phyloP scores from a whole-genome alignment of 345 rosid species.

The Alliaria petiolata region DNA sequence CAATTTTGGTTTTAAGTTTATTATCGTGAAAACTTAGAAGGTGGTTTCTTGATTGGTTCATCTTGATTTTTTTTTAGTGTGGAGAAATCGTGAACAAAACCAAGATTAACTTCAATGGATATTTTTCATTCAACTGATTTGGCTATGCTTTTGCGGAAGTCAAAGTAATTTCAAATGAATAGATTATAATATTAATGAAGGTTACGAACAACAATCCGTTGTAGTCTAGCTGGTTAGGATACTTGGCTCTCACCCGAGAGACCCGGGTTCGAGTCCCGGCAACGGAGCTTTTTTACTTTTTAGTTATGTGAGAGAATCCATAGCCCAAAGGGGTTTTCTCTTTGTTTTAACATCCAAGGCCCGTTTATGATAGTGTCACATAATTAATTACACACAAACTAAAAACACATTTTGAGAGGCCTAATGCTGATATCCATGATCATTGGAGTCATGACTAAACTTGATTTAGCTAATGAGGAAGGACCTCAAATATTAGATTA shows the following conservation, averaged over 20 bases:
- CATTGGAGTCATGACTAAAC: too few species aligned
- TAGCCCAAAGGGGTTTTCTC: background rate
- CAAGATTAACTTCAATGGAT: background rate
- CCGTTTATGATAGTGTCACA: too few species aligned
- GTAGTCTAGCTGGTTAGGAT: constrained; percentile 57
- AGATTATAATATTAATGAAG: background rate
- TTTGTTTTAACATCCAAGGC: background rate
- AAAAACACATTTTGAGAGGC: too few species aligned
- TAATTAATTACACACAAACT: too few species aligned
- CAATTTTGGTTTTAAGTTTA: background rate
- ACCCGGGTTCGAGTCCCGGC: constrained; percentile 63
- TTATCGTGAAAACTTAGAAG: background rate
- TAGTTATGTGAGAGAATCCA: background rate
- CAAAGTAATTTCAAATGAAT: too few species aligned
- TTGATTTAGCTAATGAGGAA: too few species aligned
- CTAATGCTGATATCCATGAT: too few species aligned
- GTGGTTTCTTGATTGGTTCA: background rate
- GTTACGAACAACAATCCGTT: background rate
- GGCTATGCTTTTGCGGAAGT: background rate
- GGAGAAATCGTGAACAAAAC: background rate
- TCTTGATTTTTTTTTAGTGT: background rate
- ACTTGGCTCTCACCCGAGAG: constrained; percentile 67
- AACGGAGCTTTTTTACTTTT: constrained; percentile 33
- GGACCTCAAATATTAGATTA: too few species aligned
- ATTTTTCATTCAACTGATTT: too few species aligned